Conservation (phyloP, 768 basidiomycete genomes). For the Pleurotus giganteus region DNA sequence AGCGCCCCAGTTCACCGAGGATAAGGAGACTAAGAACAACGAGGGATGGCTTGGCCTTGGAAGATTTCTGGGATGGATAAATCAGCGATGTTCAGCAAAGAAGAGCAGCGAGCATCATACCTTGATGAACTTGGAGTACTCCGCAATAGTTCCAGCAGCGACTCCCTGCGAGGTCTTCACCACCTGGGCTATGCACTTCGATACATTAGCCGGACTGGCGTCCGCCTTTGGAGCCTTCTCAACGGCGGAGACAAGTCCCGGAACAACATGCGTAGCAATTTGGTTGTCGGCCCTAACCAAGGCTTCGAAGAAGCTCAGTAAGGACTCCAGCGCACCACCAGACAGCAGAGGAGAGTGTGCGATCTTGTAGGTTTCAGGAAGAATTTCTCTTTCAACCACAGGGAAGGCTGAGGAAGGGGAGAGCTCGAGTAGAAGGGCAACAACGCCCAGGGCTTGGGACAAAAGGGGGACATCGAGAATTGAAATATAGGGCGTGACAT, state of each 20-base stretch:
- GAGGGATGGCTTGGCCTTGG: slow-evolving; percentile 63
- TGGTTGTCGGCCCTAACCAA: slow-evolving; percentile 82
- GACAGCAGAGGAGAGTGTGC: slow-evolving; percentile 79
- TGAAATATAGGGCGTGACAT: slow-evolving; percentile 74
- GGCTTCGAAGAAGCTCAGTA: slow-evolving; percentile 78
- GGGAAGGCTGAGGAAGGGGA: slow-evolving; percentile 71
- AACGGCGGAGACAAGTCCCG: slow-evolving; percentile 62
- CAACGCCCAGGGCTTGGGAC: slow-evolving; percentile 63
- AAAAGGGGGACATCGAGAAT: slow-evolving; percentile 77
- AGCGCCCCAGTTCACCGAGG: slow-evolving; percentile 90
- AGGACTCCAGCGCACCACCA: slow-evolving; percentile 74
- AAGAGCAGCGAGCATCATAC: slow-evolving; percentile 32
- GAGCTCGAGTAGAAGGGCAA: slow-evolving; percentile 67
- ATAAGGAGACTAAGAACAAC: slow-evolving; percentile 84
- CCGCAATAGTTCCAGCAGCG: slow-evolving; percentile 80
- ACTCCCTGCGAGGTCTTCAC: slow-evolving; percentile 68
- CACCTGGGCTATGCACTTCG: slow-evolving; percentile 82
- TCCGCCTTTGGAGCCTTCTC: slow-evolving; percentile 65
- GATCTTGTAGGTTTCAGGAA: slow-evolving; percentile 63
- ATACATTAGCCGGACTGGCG: slow-evolving; percentile 66
- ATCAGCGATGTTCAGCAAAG: background rate
- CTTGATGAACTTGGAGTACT: slow-evolving; percentile 81
- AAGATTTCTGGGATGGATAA: slow-evolving; percentile 33
- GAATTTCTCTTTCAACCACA: slow-evolving; percentile 68
- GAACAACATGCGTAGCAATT: slow-evolving; percentile 80